Conservation (phyloP, 108 stramenopile species). For the Skeletonema costatum region DNA sequence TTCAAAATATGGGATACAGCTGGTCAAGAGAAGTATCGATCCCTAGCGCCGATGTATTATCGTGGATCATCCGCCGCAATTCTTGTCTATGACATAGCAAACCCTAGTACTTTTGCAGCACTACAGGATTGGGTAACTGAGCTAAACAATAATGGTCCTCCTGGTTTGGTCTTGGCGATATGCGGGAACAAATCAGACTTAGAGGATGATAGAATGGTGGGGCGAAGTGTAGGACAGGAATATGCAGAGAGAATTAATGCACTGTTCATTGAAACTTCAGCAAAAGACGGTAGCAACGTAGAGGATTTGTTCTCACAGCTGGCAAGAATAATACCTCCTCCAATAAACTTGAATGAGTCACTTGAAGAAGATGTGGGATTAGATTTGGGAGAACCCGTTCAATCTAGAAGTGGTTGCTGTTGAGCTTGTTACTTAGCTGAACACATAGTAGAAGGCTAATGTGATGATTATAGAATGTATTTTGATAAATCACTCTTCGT, state of each 20-base stretch:
- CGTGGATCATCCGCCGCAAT: slow-evolving; percentile 53
- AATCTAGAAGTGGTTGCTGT: slow-evolving; percentile 18
- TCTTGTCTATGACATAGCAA: slow-evolving; percentile 60
- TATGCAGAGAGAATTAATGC: slow-evolving; percentile 63
- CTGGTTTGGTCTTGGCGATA: slow-evolving; percentile 43
- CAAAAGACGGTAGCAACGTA: slow-evolving; percentile 70
- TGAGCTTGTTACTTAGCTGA: not conserved
- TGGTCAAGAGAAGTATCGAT: slow-evolving; percentile 89
- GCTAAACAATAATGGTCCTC: slow-evolving; percentile 34
- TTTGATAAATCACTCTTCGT: slow-evolving; percentile 87
- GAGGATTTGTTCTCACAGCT: slow-evolving; percentile 60
- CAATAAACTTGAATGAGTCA: slow-evolving; percentile 2
- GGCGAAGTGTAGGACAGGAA: slow-evolving; percentile 34
- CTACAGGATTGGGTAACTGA: slow-evolving; percentile 46
- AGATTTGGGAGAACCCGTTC: slow-evolving; percentile 28
- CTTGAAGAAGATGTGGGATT: slow-evolving; percentile 28
- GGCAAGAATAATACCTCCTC: slow-evolving; percentile 54
- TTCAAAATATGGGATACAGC: slow-evolving; percentile 92
- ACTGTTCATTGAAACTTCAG: slow-evolving; percentile 69
- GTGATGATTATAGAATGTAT: slow-evolving; percentile 87
- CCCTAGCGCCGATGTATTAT: slow-evolving; percentile 86
- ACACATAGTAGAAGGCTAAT: no score
- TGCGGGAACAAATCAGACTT: slow-evolving; percentile 61
- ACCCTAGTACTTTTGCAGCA: slow-evolving; percentile 33
- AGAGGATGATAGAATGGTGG: slow-evolving; percentile 32